phyloP scores from a whole-genome alignment of 2,329 filamentous ascomycete species.

The Cercospora berteroae region DNA sequence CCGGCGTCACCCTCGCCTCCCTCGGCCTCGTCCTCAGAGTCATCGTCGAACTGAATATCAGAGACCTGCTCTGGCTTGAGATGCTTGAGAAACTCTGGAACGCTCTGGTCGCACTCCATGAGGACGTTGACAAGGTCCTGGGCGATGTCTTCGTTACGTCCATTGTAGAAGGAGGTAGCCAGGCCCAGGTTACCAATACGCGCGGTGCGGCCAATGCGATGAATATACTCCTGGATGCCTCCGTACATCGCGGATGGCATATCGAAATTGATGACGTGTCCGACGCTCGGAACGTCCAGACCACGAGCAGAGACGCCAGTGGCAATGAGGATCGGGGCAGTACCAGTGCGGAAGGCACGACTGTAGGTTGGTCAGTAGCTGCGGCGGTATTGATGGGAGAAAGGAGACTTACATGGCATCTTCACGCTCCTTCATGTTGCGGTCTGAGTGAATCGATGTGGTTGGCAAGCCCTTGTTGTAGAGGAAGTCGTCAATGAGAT shows the following conservation, averaged over 20 bases:
- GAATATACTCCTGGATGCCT: slow-evolving; percentile 91
- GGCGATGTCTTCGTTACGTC: slow-evolving; percentile 70
- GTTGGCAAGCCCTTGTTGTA: slow-evolving; percentile 75
- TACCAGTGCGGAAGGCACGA: slow-evolving; percentile 73
- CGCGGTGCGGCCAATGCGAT: slow-evolving; percentile 93
- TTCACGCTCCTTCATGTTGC: slow-evolving; percentile 87
- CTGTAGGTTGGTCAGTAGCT: slow-evolving; percentile 36
- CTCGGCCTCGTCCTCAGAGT: slow-evolving; percentile 47
- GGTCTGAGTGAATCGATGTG: slow-evolving; percentile 83
- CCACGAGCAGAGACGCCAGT: slow-evolving; percentile 70
- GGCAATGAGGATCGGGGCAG: slow-evolving; percentile 75
- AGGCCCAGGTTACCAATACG: slow-evolving; percentile 85
- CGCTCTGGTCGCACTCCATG: slow-evolving; percentile 70
- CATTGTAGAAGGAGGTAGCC: slow-evolving; percentile 85
- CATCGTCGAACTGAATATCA: slow-evolving; percentile 53
- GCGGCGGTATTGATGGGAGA: neutral
- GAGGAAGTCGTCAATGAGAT: slow-evolving; percentile 82
- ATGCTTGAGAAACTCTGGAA: slow-evolving; percentile 77
- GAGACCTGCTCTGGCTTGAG: slow-evolving; percentile 60
- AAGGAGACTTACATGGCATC: slow-evolving; percentile 68
- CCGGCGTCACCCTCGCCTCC: slow-evolving; percentile 18
- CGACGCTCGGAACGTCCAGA: slow-evolving; percentile 74
- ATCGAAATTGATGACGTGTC: slow-evolving; percentile 93
- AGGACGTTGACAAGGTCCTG: slow-evolving; percentile 75
- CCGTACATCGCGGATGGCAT: slow-evolving; percentile 71